phyloP scores from a whole-genome alignment of 768 basidiomycete species.

The Naganishia antarctica region DNA sequence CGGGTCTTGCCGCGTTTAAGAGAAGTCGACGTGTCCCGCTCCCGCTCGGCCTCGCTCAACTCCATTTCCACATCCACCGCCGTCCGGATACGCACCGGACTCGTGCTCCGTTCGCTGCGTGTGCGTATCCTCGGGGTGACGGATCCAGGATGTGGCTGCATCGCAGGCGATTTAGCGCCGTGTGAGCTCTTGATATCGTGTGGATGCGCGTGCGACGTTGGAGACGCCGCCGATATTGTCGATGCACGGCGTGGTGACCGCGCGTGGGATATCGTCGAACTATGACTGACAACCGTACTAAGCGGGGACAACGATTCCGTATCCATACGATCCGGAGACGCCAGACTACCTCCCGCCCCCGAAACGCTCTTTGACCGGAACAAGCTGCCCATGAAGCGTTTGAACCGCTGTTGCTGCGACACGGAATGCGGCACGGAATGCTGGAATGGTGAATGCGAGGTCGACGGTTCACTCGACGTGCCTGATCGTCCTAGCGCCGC shows the following conservation, averaged over 20 bases:
- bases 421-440: not conserved
- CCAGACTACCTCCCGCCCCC: not conserved
- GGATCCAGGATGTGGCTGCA: constrained; percentile 14
- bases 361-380: constrained; percentile 19
- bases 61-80: no score
- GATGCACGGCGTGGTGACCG: not conserved
- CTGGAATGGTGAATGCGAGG: constrained; percentile 1
- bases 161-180: no score
- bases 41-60: no score
- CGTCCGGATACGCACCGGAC: not conserved
- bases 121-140: constrained; percentile 21
- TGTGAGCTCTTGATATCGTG: no score
- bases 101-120: constrained; percentile 16
- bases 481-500: no score
- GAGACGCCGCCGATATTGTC: not conserved
- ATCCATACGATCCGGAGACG: not conserved
- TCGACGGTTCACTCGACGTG: no score
- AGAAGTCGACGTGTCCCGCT: no score
- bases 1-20: no score
- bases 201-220: not conserved
- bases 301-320: not conserved
- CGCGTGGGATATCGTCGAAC: not conserved
- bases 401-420: constrained; percentile 12
- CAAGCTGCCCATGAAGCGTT: constrained; percentile 16
- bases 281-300: not conserved